Evolutionary conservation across 495 filamentous ascomycete species (phyloP).

Genomic region (Usnea hakonensis): DNA sequence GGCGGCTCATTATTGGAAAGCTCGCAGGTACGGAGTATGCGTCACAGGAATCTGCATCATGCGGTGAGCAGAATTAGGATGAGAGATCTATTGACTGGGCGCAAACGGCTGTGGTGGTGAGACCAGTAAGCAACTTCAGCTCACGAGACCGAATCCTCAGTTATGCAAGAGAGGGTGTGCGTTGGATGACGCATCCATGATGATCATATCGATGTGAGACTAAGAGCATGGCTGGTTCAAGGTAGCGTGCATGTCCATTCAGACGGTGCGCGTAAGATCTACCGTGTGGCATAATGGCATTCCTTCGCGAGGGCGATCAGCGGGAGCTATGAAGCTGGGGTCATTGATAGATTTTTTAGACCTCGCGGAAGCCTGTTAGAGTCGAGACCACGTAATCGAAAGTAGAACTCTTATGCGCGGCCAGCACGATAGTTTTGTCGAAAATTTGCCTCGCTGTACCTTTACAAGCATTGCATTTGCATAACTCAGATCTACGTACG

Average conservation of each 20-base stretch:
- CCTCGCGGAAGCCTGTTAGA: not conserved
- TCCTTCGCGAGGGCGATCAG: constrained; percentile 13
- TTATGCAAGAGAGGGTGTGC: constrained; percentile 10
- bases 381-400: constrained; percentile 1
- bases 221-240: constrained; percentile 5
- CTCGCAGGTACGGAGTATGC: not conserved
- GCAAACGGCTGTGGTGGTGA: constrained; percentile 6
- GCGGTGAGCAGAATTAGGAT: constrained; percentile 5
- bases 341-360: constrained; percentile 2
- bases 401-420: constrained; percentile 8
- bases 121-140: not conserved
- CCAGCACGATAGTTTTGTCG: not conserved
- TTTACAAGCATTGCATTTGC: not conserved
- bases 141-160: constrained; percentile 9
- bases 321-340: constrained; percentile 8
- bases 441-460: not conserved
- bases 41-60: constrained; percentile 10
- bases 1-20: not conserved
- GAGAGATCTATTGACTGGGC: constrained; percentile 7
- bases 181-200: constrained; percentile 15
- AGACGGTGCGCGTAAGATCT: too few relatives aligned
- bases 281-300: constrained; percentile 5
- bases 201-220: constrained; percentile 2
- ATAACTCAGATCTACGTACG: too few relatives aligned
- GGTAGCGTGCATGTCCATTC: not conserved